Evolutionary conservation across 257 asterid species (phyloP).

Genomic region (Ehretia macrophylla): DNA sequence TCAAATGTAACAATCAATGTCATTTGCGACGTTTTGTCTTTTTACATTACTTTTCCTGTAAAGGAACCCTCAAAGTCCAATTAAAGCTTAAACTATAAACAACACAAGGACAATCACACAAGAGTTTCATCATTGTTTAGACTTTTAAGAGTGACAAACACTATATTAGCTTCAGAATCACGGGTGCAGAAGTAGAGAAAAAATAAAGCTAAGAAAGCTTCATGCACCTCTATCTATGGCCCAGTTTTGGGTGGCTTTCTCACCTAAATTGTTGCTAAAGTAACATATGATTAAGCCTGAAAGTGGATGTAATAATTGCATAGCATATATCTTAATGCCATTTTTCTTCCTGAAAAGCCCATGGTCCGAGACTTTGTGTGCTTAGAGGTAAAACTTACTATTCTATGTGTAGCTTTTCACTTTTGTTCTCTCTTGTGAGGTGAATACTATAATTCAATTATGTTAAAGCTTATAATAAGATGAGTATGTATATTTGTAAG

Average conservation of each 20-base stretch:
- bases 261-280: conserved; percentile 4
- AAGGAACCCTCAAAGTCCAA: neutral
- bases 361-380: no score
- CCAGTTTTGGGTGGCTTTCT: neutral
- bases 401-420: no score
- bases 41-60: neutral
- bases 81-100: conserved; percentile 6
- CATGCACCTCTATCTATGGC: neutral
- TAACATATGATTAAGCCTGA: neutral
- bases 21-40: no score
- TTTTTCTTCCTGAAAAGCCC: neutral
- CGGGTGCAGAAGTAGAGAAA: conserved; percentile 13
- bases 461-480: no score
- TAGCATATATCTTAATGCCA: neutral
- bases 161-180: conserved; percentile 17
- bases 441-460: no score
- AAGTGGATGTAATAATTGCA: conserved; percentile 1
- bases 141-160: conserved; percentile 27
- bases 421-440: no score
- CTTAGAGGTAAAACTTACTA: no score
- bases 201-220: neutral
- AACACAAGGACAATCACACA: conserved; percentile 25
- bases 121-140: conserved; percentile 32
- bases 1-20: no score
- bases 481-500: no score